These are phyloP conservation scores for Massospora cicadina DNA, from an alignment of 371 early-diverging fungal species.

Conservation along the genomic window DNA sequence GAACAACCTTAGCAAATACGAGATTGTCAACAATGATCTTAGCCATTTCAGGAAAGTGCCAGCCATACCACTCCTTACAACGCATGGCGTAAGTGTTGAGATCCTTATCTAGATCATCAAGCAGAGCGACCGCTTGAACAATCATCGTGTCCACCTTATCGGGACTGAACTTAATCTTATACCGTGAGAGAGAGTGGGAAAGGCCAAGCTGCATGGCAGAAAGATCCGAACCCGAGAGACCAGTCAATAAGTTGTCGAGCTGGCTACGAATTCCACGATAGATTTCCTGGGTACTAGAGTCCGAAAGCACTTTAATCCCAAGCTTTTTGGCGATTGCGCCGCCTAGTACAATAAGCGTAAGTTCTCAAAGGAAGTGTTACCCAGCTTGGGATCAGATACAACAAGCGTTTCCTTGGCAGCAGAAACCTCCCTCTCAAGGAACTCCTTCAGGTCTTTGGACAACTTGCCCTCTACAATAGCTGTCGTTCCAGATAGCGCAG, in stretches of 20 bases:
- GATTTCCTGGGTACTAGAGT: constrained; percentile 66
- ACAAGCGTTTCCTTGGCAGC: constrained; percentile 74
- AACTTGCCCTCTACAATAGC: constrained; percentile 88
- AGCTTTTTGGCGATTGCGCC: constrained; percentile 83
- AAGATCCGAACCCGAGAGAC: constrained; percentile 56
- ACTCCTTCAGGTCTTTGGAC: constrained; percentile 73
- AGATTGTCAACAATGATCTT: constrained; percentile 57
- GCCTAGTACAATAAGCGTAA: constrained; percentile 15
- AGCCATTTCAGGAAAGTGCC: constrained; percentile 97
- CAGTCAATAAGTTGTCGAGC: constrained; percentile 41
- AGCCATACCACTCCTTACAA: constrained; percentile 91
- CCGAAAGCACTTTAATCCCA: constrained; percentile 74
- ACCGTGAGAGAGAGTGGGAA: constrained; percentile 65
- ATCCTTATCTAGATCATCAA: constrained; percentile 92
- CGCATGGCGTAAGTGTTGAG: constrained; percentile 95
- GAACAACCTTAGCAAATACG: constrained; percentile 53
- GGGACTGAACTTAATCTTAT: constrained; percentile 82
- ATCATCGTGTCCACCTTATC: constrained; percentile 95
- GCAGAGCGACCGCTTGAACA: constrained; percentile 80
- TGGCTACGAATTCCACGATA: constrained; percentile 90
- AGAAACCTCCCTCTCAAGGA: constrained; percentile 67
- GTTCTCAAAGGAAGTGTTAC: constrained; percentile 19
- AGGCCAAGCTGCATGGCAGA: constrained; percentile 68
- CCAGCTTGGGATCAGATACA: constrained; percentile 89
- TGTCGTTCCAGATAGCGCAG: constrained; percentile 87